A percentile compares a stretch with the other conserved stretches of the same genome.
phyloP scores from a whole-genome alignment of 306 rosid genomes.

The Morella rubra region DNA sequence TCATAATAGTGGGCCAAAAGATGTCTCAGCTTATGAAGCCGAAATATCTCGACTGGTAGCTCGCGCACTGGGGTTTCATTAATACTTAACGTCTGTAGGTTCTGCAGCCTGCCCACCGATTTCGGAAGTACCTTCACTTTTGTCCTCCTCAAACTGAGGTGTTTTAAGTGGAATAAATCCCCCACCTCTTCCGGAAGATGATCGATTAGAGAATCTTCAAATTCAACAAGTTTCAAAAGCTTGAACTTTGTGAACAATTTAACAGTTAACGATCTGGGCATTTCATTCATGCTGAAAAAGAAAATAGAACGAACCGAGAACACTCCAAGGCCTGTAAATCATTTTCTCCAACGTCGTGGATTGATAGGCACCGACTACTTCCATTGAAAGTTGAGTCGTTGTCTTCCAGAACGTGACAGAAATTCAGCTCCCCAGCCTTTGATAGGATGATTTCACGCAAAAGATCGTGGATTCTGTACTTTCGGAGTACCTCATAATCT shows the following conservation, averaged over 20 bases:
- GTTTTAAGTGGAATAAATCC: too few relatives aligned
- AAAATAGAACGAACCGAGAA: background rate
- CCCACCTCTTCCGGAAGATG: background rate
- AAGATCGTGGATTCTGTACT: background rate
- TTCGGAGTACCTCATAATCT: background rate
- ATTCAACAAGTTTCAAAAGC: conserved; percentile 2
- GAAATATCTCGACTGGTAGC: too few relatives aligned
- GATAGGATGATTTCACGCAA: conserved; percentile 4
- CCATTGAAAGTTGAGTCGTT: background rate
- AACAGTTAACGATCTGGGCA: background rate
- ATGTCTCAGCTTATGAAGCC: too few relatives aligned
- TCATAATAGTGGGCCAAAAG: conserved; percentile 2
- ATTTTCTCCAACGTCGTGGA: background rate
- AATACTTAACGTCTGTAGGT: too few relatives aligned
- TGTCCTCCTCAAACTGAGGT: too few relatives aligned
- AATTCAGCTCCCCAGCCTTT: background rate
- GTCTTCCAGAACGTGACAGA: background rate
- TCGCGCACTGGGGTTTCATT: too few relatives aligned
- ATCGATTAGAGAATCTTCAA: conserved; percentile 2
- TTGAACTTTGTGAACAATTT: conserved; percentile 2
- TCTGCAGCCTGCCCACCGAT: too few relatives aligned
- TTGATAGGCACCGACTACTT: conserved; percentile 3
- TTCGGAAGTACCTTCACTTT: too few relatives aligned
- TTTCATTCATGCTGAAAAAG: background rate
- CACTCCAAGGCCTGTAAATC: background rate